Evolutionary conservation across 108 stramenopile species (phyloP), one percentile per base, ranked within the genome.

Genomic region (Cyclostephanos invisitatus): DNA sequence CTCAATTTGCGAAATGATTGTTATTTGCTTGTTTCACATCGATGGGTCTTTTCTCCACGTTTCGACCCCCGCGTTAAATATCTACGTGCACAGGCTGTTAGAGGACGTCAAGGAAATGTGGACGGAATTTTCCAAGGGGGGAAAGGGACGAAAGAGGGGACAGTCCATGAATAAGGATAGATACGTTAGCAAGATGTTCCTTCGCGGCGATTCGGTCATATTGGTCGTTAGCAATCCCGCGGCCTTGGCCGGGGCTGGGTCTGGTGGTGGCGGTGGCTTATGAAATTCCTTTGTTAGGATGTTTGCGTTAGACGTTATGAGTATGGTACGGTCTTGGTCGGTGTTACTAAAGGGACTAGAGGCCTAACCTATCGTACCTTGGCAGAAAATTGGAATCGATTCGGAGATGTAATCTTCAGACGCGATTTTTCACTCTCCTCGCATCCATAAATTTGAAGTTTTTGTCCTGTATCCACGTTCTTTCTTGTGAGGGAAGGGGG

Each of bases 31-130:
- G 24, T 54, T n/a, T n/a, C n/a, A n/a, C n/a, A 46, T 46, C 44
- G 24, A 25, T 54, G 53, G 9, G 25, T 22, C 21, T 2, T 4
- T 32, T 32, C 32, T 32, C 32, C 40, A 7, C 9, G 11, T 8
- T 40, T 0, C 11, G 40, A 11, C 40, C 40, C 35, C 17, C 37
- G 25, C 60, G 38, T 35, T 24, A 18, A 9, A 60, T 15, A 60
- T 44, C 2, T 28, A 57, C 28, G 27, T 35, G 24, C 38, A 59
- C 62, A 98, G 94, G 85, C 84, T 99, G 9, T 77, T 99, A 44
- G 97, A 98, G 84, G 97, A 98, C 70, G 99, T 99, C 36, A 97
- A 97, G 76, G 99, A 99, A 85, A 96, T 98, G 94, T 99, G 99
- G 99, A 98, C 98, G 22, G 99, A 99, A 86, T 84, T 74, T 44